Evolutionary conservation across 2,329 filamentous ascomycete genomes (phyloP), one percentile per base, ranked within the genome.

Genomic region (Coniochaeta prunicola): DNA sequence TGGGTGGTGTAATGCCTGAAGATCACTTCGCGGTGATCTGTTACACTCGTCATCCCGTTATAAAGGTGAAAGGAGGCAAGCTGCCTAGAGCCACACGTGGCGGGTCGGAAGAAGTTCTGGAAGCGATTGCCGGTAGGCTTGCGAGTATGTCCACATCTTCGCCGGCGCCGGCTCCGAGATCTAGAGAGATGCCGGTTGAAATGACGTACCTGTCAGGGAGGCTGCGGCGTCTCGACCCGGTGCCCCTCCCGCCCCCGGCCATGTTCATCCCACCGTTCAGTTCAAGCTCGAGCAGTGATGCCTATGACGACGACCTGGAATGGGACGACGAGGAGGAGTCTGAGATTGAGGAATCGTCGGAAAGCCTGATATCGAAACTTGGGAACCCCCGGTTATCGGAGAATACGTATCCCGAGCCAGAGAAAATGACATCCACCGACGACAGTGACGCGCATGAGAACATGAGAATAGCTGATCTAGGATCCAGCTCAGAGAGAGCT

Each of bases 1-100:
- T 88, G 0, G 83, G 81, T 6, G 83, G 83, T 15, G 79, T 85
- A 0, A 71, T 78, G 28, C 84, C 85, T 0, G 83, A 86, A n/a
- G 85, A 88, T 62, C 84, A 87, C 62, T 87, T 88, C 60, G 74
- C 79, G 42, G 72, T 87, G 0, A 73, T 79, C 2, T 83, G 86
- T 2, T 75, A 75, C 2, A 84, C 82, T 0, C 75, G 62, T 30
- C 53, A 55, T 15, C 53, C 53, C 9, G 53, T 55, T 17, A 3
- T 55, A 4, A 55, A 34, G 17, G 77, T 71, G 28, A 19, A 62
- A 64, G 13, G 67, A 3, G 42, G 31, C 21, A 72, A 8, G 28
- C 10, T 6, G 1, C 24, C 28, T 1, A 59, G 56, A 15, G 57
- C 57, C 19, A 58, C 59, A 13, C 57, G 19, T 2, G 56, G 60